Evolutionary conservation across 108 stramenopile genomes (phyloP).

Genomic region (Stephanodiscus triporus): DNA sequence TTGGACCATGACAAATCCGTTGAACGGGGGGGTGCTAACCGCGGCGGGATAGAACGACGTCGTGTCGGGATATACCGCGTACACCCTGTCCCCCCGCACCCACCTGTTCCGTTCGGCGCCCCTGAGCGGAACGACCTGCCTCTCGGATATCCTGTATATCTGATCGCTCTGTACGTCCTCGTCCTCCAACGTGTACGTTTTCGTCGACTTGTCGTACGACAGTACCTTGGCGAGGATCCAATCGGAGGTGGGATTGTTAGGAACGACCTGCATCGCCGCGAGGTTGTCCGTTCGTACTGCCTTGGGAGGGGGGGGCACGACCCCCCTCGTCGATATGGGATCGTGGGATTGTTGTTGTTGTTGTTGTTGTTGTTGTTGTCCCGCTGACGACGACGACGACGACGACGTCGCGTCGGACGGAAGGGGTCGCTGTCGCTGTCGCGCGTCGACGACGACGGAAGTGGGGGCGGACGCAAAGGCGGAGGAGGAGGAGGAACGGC

Average conservation of each 20-base stretch:
- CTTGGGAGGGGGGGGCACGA: conserved; percentile 19
- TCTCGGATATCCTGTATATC: conserved; percentile 71
- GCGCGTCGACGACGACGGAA: too few species aligned
- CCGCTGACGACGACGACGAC: neutral
- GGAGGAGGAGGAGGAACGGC: conserved; percentile 9
- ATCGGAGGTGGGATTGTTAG: conserved; percentile 58
- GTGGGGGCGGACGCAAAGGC: neutral
- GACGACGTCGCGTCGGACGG: too few species aligned
- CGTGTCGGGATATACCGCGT: conserved; percentile 88
- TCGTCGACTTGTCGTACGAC: conserved; percentile 64
- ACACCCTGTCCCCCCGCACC: conserved; percentile 63
- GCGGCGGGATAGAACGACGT: conserved; percentile 86
- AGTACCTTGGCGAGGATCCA: conserved; percentile 90
- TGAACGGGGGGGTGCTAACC: conserved; percentile 32
- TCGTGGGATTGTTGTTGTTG: conserved; percentile 7
- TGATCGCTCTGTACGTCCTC: conserved; percentile 85
- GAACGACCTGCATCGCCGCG: conserved; percentile 74
- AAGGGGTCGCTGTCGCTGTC: too few species aligned
- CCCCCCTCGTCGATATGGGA: neutral
- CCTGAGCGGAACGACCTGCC: conserved; percentile 64
- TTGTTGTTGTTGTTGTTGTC: conserved; percentile 3
- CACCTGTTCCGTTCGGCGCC: conserved; percentile 23
- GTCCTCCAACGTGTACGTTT: conserved; percentile 73
- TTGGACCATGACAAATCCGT: conserved; percentile 73
- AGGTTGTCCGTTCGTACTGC: conserved; percentile 64